Conservation (phyloP, 1,139 yeast genomes). For the Lodderomyces parapsilosis region DNA sequence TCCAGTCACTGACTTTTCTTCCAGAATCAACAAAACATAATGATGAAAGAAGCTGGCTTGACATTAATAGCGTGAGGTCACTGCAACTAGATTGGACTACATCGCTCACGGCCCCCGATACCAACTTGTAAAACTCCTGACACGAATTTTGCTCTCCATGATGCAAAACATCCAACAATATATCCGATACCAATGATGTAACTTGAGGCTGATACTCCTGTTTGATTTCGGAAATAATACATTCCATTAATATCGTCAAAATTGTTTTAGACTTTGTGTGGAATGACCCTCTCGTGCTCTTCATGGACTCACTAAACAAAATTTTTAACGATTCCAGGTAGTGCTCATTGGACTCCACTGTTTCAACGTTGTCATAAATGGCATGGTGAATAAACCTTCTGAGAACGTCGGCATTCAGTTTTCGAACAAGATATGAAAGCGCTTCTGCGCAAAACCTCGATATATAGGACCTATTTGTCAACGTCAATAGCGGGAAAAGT, state of each 20-base stretch:
- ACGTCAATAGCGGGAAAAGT: constrained; percentile 62
- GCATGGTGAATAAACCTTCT: constrained; percentile 48
- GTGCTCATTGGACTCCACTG: constrained; percentile 32
- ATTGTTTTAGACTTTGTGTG: constrained; percentile 69
- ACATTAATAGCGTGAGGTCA: constrained; percentile 16
- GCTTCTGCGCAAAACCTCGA: constrained; percentile 91
- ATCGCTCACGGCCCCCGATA: constrained; percentile 25
- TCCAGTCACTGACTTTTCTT: constrained; percentile 53
- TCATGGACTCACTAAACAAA: constrained; percentile 73
- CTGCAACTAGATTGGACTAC: constrained; percentile 14
- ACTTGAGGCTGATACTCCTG: constrained; percentile 12
- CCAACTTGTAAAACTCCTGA: constrained; percentile 38
- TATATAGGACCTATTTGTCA: constrained; percentile 57
- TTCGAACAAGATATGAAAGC: constrained; percentile 76
- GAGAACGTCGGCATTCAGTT: constrained; percentile 54
- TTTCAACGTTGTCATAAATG: constrained; percentile 43
- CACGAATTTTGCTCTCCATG: constrained; percentile 63
- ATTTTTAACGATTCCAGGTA: constrained; percentile 58
- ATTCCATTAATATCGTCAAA: constrained; percentile 42
- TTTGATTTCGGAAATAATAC: constrained; percentile 24
- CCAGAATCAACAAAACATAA: constrained; percentile 70
- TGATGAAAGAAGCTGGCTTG: constrained; percentile 36
- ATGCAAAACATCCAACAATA: constrained; percentile 57
- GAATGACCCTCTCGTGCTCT: constrained; percentile 66
- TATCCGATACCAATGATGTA: constrained; percentile 54